Evolutionary conservation across 139 green algal species (phyloP).

Genomic region (Penium margaritaceum): DNA sequence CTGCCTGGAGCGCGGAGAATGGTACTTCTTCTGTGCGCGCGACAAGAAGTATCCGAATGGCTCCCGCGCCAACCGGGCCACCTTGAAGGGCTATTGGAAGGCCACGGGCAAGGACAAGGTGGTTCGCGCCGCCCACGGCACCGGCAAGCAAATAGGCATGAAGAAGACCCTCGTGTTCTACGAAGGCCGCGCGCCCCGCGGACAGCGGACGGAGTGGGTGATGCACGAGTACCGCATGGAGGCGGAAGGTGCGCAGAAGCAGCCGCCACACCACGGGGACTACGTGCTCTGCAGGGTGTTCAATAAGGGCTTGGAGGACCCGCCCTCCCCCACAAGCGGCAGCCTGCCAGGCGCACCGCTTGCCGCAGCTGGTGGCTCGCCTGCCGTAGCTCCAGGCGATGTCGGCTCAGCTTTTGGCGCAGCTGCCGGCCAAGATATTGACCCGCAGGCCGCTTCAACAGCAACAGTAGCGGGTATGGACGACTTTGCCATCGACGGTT

Average conservation of each 20-base stretch:
- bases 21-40: slow-evolving; percentile 19
- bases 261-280: neutral
- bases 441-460: too few relatives aligned
- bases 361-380: too few relatives aligned
- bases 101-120: slow-evolving; percentile 15
- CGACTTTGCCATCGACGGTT: too few relatives aligned
- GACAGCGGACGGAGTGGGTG: slow-evolving; percentile 32
- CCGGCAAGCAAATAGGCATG: slow-evolving; percentile 12
- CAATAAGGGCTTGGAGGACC: slow-evolving; percentile 35
- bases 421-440: too few relatives aligned
- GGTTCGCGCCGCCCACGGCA: neutral
- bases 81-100: slow-evolving; percentile 13
- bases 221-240: slow-evolving; percentile 39
- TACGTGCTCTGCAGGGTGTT: slow-evolving; percentile 37
- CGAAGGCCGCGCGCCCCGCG: slow-evolving; percentile 15
- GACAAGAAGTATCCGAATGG: slow-evolving; percentile 11
- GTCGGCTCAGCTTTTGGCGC: too few relatives aligned
- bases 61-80: slow-evolving; percentile 1
- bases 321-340: too few relatives aligned
- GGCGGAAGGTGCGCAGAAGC: neutral
- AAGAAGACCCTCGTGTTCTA: slow-evolving; percentile 43
- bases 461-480: too few relatives aligned
- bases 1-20: slow-evolving; percentile 2
- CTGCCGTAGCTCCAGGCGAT: too few relatives aligned
- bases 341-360: too few relatives aligned